Percentiles rank a stretch among this genome's conserved stretches.
These are phyloP conservation scores for Tolypocladium cylindrosporum DNA, from an alignment of 2,329 filamentous ascomycete genomes.

Conservation along the genomic window DNA sequence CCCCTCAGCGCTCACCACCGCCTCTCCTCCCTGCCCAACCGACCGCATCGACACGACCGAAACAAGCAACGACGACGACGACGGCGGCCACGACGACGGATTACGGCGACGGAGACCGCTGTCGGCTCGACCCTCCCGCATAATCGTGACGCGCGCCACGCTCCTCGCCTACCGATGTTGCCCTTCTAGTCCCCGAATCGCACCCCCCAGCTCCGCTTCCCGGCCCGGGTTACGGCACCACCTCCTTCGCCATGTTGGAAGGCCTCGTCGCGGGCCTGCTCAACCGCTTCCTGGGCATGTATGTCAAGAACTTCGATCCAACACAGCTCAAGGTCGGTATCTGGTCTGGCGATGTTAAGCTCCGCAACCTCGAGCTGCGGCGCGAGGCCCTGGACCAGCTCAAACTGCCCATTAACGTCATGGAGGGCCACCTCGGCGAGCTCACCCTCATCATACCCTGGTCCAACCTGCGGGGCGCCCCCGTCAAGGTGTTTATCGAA, in stretches of 20 bases:
- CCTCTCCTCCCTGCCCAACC: not conserved
- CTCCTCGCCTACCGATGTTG: conserved; percentile 9
- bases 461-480: conserved; percentile 91
- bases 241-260: conserved; percentile 73
- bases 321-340: conserved; percentile 97
- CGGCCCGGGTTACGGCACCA: conserved; percentile 64
- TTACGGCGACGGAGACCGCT: not conserved
- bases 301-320: conserved; percentile 98
- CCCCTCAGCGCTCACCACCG: not conserved
- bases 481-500: conserved; percentile 89
- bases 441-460: conserved; percentile 91
- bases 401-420: conserved; percentile 90
- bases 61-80: not conserved
- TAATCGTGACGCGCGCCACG: conserved; percentile 1
- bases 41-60: not conserved
- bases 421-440: conserved; percentile 86
- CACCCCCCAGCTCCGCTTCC: conserved; percentile 18
- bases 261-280: conserved; percentile 92
- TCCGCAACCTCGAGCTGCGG: conserved; percentile 84
- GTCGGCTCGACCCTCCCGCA: not conserved
- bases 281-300: conserved; percentile 99
- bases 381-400: conserved; percentile 95
- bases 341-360: conserved; percentile 96
- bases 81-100: not conserved
- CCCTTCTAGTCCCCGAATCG: conserved; percentile 4